Evolutionary conservation across 305 asterid genomes (phyloP).

Genomic region (Ruellia speciosa): DNA sequence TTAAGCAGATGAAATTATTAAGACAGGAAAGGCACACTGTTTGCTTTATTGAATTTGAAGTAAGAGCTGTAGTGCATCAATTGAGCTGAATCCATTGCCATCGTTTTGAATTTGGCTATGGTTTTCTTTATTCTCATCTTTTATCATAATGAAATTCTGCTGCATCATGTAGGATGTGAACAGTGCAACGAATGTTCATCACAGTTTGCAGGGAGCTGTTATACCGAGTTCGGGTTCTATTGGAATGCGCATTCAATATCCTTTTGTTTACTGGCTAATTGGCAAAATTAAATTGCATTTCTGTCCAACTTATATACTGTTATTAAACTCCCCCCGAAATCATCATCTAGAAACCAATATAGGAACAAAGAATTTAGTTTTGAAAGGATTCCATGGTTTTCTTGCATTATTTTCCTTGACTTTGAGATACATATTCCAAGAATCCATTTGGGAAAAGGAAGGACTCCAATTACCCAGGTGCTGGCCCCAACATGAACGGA

Average conservation of each 20-base stretch:
- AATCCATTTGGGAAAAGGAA: conserved; percentile 93
- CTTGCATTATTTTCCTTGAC: conserved; percentile 48
- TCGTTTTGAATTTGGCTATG: not conserved
- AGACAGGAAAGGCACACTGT: conserved; percentile 98
- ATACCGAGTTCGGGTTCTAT: conserved; percentile 95
- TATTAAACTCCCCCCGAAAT: too few species aligned
- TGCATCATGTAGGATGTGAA: conserved; percentile 66
- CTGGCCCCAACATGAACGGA: conserved; percentile 47
- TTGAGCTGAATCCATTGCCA: not conserved
- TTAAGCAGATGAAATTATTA: conserved; percentile 94
- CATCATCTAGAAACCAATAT: too few species aligned
- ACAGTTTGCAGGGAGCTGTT: conserved; percentile 91
- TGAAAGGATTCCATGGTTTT: not conserved
- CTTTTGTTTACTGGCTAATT: conserved; percentile 28
- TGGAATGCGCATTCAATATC: conserved; percentile 99
- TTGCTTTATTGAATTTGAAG: conserved; percentile 98
- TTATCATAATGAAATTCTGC: conserved; percentile 15
- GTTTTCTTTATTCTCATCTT: conserved; percentile 1
- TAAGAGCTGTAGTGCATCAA: conserved; percentile 28
- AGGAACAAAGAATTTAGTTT: too few species aligned
- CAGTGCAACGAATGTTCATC: conserved; percentile 90
- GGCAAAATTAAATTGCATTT: too few species aligned
- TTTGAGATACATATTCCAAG: conserved; percentile 71
- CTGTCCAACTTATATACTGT: too few species aligned
- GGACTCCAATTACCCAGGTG: conserved; percentile 45